A percentile compares a stretch with the other conserved stretches of the same genome.
Evolutionary conservation across 306 rosid genomes (phyloP).

Genomic region (Cucurbita moschata): DNA sequence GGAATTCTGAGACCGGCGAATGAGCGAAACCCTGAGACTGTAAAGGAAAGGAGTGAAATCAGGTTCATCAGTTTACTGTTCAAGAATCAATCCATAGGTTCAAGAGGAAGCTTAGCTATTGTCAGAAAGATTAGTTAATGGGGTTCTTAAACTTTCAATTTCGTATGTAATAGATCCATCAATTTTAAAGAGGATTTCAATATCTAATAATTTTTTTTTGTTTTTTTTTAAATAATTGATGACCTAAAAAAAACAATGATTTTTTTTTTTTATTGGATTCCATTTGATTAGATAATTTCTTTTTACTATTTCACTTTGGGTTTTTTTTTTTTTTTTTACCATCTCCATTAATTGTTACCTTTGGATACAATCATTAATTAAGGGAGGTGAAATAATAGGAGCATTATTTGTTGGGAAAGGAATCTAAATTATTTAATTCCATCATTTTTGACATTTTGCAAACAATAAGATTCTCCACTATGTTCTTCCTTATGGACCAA

Average conservation of each 20-base stretch:
- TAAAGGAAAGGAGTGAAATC: too few species aligned
- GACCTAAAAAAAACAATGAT: background rate
- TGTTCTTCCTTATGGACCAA: background rate
- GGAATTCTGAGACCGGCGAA: too few species aligned
- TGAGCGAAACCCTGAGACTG: too few species aligned
- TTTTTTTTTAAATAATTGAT: background rate
- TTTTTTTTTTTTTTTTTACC: background rate
- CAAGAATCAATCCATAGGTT: too few species aligned
- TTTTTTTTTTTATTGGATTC: background rate
- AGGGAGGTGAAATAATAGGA: background rate
- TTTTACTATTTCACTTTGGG: background rate
- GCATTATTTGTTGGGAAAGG: background rate
- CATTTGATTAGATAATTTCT: background rate
- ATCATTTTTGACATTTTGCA: background rate
- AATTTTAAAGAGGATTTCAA: too few species aligned
- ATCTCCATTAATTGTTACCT: background rate
- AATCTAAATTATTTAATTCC: background rate
- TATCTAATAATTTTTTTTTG: background rate
- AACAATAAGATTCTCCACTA: too few species aligned
- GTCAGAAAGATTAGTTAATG: too few species aligned
- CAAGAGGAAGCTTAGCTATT: too few species aligned
- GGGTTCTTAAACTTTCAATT: too few species aligned
- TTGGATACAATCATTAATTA: background rate
- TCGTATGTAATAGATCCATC: too few species aligned
- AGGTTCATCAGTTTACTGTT: too few species aligned